These are phyloP conservation scores for Boletus reticulatus DNA, from an alignment of 768 basidiomycete genomes.

Conservation along the genomic window DNA sequence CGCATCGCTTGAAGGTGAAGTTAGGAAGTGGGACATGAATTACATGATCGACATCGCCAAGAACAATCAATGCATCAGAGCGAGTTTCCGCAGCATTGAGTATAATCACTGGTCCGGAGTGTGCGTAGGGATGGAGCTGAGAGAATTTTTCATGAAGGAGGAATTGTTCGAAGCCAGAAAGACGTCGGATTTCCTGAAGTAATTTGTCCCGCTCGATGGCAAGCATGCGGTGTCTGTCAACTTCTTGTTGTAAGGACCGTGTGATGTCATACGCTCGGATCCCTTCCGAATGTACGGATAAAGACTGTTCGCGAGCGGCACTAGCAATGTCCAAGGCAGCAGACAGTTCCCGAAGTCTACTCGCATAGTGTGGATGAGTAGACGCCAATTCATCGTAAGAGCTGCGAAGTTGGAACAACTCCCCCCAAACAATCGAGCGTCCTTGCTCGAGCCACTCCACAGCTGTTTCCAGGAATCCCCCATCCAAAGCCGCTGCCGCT, in stretches of 20 bases:
- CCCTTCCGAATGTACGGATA: too few species aligned
- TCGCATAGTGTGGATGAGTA: too few species aligned
- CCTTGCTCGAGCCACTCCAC: slow-evolving; percentile 20
- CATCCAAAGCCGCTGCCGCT: background rate
- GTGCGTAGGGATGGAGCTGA: too few species aligned
- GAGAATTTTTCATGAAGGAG: too few species aligned
- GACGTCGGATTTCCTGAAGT: too few species aligned
- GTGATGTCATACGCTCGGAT: background rate
- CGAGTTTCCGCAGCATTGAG: too few species aligned
- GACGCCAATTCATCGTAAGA: too few species aligned
- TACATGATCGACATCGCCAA: background rate
- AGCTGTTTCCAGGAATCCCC: background rate
- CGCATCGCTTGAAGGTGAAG: background rate
- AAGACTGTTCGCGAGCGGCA: too few species aligned
- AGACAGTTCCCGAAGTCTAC: too few species aligned
- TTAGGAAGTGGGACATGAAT: background rate
- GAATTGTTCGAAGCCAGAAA: too few species aligned
- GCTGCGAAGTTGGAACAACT: background rate
- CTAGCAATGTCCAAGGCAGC: too few species aligned
- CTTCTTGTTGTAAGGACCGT: background rate
- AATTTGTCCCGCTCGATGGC: background rate
- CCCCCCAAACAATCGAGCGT: slow-evolving; percentile 11
- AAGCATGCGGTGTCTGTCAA: background rate
- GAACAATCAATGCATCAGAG: background rate
- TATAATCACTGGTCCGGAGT: too few species aligned